A percentile compares a stretch with the other conserved stretches of the same genome.
Conservation (phyloP, 192 early-diverging fungal genomes). For the Backusella psychrophila region DNA sequence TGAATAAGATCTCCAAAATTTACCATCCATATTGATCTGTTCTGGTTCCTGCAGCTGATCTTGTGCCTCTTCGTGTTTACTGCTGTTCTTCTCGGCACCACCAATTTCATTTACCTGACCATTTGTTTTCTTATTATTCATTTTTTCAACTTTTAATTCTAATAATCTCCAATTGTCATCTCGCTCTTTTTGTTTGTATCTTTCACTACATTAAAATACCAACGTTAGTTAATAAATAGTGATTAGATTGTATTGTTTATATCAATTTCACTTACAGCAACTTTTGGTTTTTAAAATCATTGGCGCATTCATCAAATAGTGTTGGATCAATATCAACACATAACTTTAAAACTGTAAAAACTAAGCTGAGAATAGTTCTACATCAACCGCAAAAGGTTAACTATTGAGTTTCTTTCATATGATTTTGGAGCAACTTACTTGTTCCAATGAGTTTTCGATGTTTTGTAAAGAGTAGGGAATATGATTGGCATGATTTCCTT, state of each 20-base stretch:
- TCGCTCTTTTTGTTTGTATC: constrained; percentile 77
- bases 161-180: constrained; percentile 81
- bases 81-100: not conserved
- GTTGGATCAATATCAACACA: constrained; percentile 88
- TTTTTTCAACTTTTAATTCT: constrained; percentile 46
- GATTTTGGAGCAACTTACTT: constrained; percentile 39
- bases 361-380: constrained; percentile 86
- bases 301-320: constrained; percentile 86
- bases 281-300: constrained; percentile 79
- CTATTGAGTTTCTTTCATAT: too few relatives aligned
- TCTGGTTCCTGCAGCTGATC: not conserved
- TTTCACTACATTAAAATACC: constrained; percentile 54
- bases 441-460: constrained; percentile 93
- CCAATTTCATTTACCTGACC: not conserved
- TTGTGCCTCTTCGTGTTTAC: not conserved
- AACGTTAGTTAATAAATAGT: not conserved
- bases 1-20: not conserved
- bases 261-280: constrained; percentile 41
- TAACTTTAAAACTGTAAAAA: constrained; percentile 89
- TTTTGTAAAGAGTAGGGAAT: constrained; percentile 81
- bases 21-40: not conserved
- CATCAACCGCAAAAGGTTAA: not conserved
- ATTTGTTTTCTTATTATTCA: not conserved
- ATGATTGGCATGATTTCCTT: constrained; percentile 82
- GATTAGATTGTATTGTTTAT: not conserved